Evolutionary conservation across 306 rosid species (phyloP).

Genomic region (Quercus variabilis): DNA sequence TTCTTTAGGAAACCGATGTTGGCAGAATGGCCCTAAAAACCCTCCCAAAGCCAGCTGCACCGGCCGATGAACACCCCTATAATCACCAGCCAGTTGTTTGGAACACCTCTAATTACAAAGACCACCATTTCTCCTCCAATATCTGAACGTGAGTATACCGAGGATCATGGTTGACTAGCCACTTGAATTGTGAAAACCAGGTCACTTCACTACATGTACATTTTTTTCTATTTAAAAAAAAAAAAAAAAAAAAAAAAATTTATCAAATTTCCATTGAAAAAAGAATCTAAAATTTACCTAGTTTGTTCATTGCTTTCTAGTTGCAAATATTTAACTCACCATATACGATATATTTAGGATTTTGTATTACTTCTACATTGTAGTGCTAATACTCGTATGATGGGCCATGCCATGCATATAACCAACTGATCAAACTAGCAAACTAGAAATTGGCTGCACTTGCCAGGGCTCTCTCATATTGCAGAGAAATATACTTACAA

Average conservation of each 20-base stretch:
- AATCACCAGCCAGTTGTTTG: background rate
- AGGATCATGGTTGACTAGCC: background rate
- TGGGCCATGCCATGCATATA: background rate
- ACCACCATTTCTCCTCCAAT: background rate
- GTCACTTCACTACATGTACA: too few relatives aligned
- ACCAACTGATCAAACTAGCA: background rate
- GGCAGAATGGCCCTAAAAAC: too few relatives aligned
- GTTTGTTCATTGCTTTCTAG: background rate
- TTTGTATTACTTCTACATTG: background rate
- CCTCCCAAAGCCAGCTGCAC: too few relatives aligned
- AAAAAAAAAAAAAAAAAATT: too few relatives aligned
- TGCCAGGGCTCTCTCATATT: background rate
- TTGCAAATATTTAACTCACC: background rate
- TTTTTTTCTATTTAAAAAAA: too few relatives aligned
- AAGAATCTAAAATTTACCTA: background rate
- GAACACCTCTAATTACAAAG: background rate
- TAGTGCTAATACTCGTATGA: background rate
- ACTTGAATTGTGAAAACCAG: background rate
- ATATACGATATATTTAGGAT: background rate
- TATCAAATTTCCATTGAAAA: background rate
- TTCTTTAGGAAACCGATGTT: too few relatives aligned
- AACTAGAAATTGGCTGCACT: background rate
- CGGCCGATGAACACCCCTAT: too few relatives aligned
- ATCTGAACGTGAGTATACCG: background rate
- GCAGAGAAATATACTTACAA: background rate